Evolutionary conservation across 345 rosid species (phyloP), one percentile per base, ranked within the genome.

Genomic region (Ceriops tagal): DNA sequence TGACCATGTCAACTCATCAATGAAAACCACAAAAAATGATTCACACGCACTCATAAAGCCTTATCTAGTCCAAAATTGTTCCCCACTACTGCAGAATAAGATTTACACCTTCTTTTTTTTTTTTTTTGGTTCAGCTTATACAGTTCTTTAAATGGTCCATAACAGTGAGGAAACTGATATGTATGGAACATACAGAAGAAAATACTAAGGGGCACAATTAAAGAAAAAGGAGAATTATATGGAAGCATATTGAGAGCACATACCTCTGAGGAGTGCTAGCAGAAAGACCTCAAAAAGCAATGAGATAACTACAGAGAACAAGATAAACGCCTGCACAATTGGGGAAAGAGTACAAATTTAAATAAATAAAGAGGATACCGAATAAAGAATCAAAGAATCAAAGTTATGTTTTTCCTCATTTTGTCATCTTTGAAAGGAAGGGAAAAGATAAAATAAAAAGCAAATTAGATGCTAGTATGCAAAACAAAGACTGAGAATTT

Each of bases 241-340:
- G 13, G 28, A 55, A 55, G 27, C 24, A 22, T 55, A 22, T 26
- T 4, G 5, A 55, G 24, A 9, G 27, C 59, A 9, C 75, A 75
- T 83, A 95, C 99, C 99, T 92, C 82, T 89, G 55, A 82, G 80
- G 61, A 90, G 75, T 51, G 87, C 78, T 43, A 95, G 76, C 46
- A 85, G 73, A 69, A 87, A 67, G 80, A 81, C 77, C 87, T 95
- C 86, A 72, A 89, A 81, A 49, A 89, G 75, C n/a, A 84, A 71
- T 31, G 99, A 90, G 28, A 71, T 76, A 19, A 73, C 34, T 53
- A 83, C 56, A 57, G 98, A 89, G 89, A 90, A 92, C 69, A 92
- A 67, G 62, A 87, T 84, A 81, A 92, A 95, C 20, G 89, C 93
- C 99, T 95, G 92, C 82, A 85, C 30, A 68, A 70, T 24, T 66